Evolutionary conservation across 163 green algal species (phyloP), one percentile per base, ranked within the genome.

Genomic region (Scenedesmus sp.): DNA sequence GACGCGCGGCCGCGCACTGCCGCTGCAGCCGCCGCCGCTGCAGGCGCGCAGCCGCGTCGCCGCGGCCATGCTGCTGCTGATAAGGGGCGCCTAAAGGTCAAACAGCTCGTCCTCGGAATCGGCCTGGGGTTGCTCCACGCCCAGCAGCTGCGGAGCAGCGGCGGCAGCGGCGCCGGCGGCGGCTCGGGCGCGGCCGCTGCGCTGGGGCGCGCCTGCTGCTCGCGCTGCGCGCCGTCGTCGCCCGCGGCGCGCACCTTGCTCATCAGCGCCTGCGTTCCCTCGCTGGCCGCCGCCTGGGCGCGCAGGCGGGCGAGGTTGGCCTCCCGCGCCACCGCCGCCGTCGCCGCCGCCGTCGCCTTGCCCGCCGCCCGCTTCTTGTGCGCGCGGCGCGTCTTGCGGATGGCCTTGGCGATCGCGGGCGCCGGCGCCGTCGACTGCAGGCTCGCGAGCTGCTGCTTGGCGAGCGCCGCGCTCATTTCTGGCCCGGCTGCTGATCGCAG

Each of bases 281-380:
- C 44, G 50, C 22, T 22, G 22, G 74, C 36, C 20, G 50, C 33
- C 47, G 50, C 29, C 15, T 62, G 75, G 2, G 48, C 42, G n/a
- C 47, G 67, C 28, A 56, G 60, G 51, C 69, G 75, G n/a, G 64
- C 63, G 20, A 81, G 31, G 39, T 81, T 81, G 18, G 67, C 31
- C 58, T 70, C 26, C 20, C 63, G 60, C 1, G 39, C 70, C 9
- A 56, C 48, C 26, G 39, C 14, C 71, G 71, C 44, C 18, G 56
- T 36, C 39, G 47, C 26, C 31, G 47, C 31, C 47, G 29, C 62
- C 63, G 71, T n/a, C 5, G 4, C 10, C 54, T 63, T 33, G n/a
- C 26, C n/a, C 62, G 71, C 44, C 71, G 58, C 47, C 67, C 14
- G 53, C 53, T 67, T 28, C 45, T 70, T 63, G 14, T 51, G 71